These are phyloP conservation scores for Lithospermum erythrorhizon DNA, from an alignment of 257 asterid genomes.

Conservation along the genomic window DNA sequence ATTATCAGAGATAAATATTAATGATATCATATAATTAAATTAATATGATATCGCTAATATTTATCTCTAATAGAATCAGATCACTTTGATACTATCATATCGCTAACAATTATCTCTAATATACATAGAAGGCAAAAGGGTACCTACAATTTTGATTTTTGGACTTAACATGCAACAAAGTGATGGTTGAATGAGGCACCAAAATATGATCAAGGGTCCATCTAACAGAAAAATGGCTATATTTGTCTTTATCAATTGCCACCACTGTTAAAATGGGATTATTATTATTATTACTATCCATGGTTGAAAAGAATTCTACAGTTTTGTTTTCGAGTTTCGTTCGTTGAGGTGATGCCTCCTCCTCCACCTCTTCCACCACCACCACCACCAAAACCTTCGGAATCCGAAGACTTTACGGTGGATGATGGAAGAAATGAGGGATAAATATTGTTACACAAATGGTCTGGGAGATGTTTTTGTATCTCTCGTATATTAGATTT, in stretches of 20 bases:
- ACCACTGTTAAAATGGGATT: conserved; percentile 19
- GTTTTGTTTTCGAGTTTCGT: neutral
- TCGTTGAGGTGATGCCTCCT: neutral
- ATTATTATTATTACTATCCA: no score
- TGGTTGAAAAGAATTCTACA: conserved; percentile 7
- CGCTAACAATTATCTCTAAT: no score
- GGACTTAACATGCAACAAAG: conserved; percentile 44
- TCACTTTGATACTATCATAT: no score
- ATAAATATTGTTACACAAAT: neutral
- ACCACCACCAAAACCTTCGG: neutral
- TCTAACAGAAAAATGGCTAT: conserved; percentile 40
- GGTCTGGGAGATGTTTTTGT: neutral
- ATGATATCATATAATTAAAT: no score
- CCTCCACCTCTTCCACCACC: neutral
- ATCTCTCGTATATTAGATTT: neutral
- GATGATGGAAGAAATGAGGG: neutral
- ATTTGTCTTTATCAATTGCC: conserved; percentile 51
- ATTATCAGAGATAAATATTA: no score
- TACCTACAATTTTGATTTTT: conserved; percentile 39
- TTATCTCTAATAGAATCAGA: no score
- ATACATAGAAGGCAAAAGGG: conserved; percentile 8
- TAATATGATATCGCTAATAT: no score
- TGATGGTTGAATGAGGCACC: conserved; percentile 16
- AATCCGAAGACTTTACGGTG: neutral
- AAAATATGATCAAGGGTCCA: conserved; percentile 60